phyloP scores from a whole-genome alignment of 2,329 filamentous ascomycete species.

The Talaromyces sp. region DNA sequence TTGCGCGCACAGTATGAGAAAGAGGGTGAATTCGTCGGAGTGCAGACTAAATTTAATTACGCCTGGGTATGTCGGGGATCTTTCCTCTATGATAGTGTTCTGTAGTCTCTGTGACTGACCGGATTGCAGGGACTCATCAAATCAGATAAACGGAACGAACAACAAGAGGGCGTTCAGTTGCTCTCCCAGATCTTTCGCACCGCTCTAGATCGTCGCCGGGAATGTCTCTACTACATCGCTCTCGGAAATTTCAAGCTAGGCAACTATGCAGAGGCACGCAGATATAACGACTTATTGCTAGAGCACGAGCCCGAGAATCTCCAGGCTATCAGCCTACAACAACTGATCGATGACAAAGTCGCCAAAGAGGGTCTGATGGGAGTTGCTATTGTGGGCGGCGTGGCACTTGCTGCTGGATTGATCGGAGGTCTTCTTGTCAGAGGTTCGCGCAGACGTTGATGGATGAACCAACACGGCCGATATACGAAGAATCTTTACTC shows the following conservation, averaged over 20 bases:
- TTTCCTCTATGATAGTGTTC: background rate
- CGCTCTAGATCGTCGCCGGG: slow-evolving; percentile 85
- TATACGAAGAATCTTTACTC: slow-evolving; percentile 5
- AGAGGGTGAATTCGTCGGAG: slow-evolving; percentile 91
- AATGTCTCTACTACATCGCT: slow-evolving; percentile 97
- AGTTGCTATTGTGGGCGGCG: slow-evolving; percentile 88
- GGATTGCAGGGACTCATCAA: slow-evolving; percentile 80
- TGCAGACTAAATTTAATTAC: slow-evolving; percentile 99
- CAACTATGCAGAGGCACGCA: slow-evolving; percentile 90
- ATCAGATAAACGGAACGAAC: slow-evolving; percentile 76
- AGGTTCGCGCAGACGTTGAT: slow-evolving; percentile 62
- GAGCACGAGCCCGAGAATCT: slow-evolving; percentile 89
- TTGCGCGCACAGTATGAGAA: slow-evolving; percentile 93
- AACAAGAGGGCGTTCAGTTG: slow-evolving; percentile 89
- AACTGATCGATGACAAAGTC: slow-evolving; percentile 92
- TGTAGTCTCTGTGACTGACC: slow-evolving; percentile 5
- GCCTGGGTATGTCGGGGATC: slow-evolving; percentile 72
- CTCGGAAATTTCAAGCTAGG: slow-evolving; percentile 97
- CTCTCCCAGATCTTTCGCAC: slow-evolving; percentile 96
- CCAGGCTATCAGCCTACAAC: slow-evolving; percentile 80
- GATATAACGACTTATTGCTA: slow-evolving; percentile 89
- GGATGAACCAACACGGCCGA: background rate
- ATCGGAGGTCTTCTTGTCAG: slow-evolving; percentile 83
- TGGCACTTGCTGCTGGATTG: slow-evolving; percentile 89
- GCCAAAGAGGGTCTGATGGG: slow-evolving; percentile 91